Evolutionary conservation across 2,329 filamentous ascomycete genomes (phyloP).

Genomic region (Botryotinia calthae): DNA sequence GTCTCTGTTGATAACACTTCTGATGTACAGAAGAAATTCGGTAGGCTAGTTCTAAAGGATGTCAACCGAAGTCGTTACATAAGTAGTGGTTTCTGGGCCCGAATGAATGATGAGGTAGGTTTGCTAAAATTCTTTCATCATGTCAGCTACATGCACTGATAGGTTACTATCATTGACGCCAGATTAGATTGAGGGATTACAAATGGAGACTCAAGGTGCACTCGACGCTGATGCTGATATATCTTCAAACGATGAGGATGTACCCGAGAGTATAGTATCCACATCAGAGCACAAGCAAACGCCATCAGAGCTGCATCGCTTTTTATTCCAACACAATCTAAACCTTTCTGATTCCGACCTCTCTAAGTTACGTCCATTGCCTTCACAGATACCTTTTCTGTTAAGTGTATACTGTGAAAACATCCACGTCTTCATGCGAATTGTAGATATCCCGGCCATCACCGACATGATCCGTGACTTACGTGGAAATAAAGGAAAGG

Average conservation of each 20-base stretch:
- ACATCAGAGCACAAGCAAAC: constrained; percentile 44
- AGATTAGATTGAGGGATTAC: constrained; percentile 46
- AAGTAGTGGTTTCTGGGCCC: constrained; percentile 54
- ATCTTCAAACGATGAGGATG: constrained; percentile 43
- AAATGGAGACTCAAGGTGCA: constrained; percentile 41
- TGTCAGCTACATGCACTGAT: constrained; percentile 10
- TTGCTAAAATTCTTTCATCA: neutral
- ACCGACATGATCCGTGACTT: constrained; percentile 41
- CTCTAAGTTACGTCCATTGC: constrained; percentile 48
- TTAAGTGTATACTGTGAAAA: constrained; percentile 52
- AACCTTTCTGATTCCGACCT: constrained; percentile 37
- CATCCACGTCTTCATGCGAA: constrained; percentile 46
- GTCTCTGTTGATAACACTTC: neutral
- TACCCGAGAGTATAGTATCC: constrained; percentile 35
- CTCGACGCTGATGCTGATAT: constrained; percentile 37
- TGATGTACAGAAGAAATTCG: constrained; percentile 45
- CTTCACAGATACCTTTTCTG: constrained; percentile 55
- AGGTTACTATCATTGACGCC: constrained; percentile 27
- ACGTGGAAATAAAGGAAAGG: constrained; percentile 37
- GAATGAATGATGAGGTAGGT: constrained; percentile 54
- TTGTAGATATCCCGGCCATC: constrained; percentile 49
- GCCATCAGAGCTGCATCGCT: constrained; percentile 49
- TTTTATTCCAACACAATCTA: constrained; percentile 51
- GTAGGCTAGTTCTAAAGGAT: constrained; percentile 49
- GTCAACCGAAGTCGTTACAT: constrained; percentile 44